phyloP scores from a whole-genome alignment of 2,329 filamentous ascomycete species.

The Cladophialophora yegresii region DNA sequence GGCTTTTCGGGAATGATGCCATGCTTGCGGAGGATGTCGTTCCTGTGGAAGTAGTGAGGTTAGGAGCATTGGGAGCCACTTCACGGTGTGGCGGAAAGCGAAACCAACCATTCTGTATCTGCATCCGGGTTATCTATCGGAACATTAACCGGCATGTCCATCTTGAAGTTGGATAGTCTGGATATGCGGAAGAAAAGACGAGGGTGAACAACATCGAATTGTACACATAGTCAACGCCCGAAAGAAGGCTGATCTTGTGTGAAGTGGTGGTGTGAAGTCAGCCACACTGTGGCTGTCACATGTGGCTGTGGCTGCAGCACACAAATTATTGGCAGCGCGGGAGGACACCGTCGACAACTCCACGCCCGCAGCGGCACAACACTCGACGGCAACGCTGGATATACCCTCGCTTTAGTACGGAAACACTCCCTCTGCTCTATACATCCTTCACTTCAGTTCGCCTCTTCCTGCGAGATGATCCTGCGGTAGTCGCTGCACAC shows the following conservation, averaged over 20 bases:
- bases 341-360: constrained; percentile 28
- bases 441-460: constrained; percentile 3
- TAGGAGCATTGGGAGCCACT: neutral
- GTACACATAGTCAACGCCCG: neutral
- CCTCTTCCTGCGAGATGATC: constrained; percentile 31
- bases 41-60: constrained; percentile 45
- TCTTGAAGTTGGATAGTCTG: constrained; percentile 41
- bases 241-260: neutral
- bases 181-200: neutral
- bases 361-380: constrained; percentile 9
- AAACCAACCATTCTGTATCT: constrained; percentile 87
- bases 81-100: neutral
- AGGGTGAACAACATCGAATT: neutral
- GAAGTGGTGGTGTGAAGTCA: constrained; percentile 4
- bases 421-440: neutral
- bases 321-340: constrained; percentile 21
- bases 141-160: constrained; percentile 67
- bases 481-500: constrained; percentile 30
- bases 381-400: constrained; percentile 15
- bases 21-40: constrained; percentile 96
- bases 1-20: constrained; percentile 97
- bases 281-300: constrained; percentile 14
- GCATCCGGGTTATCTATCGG: constrained; percentile 94
- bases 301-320: constrained; percentile 9
- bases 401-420: neutral